A percentile compares a stretch with the other conserved stretches of the same genome.
Evolutionary conservation across 495 filamentous ascomycete species (phyloP).

Genomic region (Friedmanniomyces simplex): DNA sequence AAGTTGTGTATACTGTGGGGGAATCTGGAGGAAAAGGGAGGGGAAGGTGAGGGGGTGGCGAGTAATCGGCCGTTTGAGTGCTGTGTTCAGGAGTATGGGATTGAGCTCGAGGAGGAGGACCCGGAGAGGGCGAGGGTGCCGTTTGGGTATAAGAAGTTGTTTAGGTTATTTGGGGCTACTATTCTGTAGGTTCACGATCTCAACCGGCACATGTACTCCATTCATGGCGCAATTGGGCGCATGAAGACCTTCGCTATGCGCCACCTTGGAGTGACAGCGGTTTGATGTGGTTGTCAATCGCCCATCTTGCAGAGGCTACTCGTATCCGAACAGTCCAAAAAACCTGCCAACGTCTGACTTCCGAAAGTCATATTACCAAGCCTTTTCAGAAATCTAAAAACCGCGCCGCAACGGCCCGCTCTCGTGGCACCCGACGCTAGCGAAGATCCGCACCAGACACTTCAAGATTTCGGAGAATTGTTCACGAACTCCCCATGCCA

Average conservation of each 20-base stretch:
- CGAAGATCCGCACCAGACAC: too few relatives aligned
- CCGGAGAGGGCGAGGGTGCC: conserved; percentile 24
- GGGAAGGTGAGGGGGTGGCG: conserved; percentile 36
- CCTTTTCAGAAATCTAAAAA: too few relatives aligned
- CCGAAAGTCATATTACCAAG: too few relatives aligned
- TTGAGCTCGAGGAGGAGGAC: conserved; percentile 22
- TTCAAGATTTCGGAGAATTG: neutral
- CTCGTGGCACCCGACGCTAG: too few relatives aligned
- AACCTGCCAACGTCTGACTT: neutral
- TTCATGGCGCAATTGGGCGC: neutral
- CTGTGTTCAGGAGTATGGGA: conserved; percentile 53
- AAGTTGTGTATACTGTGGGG: conserved; percentile 79
- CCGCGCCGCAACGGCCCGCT: too few relatives aligned
- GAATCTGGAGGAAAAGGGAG: conserved; percentile 59
- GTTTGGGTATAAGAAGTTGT: conserved; percentile 39
- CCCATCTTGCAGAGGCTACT: too few relatives aligned
- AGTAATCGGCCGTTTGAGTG: conserved; percentile 45
- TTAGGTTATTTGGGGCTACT: conserved; percentile 45
- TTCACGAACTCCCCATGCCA: neutral
- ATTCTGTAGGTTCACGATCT: conserved; percentile 27
- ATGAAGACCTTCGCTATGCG: neutral
- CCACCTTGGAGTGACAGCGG: too few relatives aligned
- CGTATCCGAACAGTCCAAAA: too few relatives aligned
- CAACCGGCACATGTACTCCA: neutral
- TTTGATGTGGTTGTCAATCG: too few relatives aligned